phyloP scores from a whole-genome alignment of 2,329 filamentous ascomycete genomes.

The Hymenoscyphus fructigenus region DNA sequence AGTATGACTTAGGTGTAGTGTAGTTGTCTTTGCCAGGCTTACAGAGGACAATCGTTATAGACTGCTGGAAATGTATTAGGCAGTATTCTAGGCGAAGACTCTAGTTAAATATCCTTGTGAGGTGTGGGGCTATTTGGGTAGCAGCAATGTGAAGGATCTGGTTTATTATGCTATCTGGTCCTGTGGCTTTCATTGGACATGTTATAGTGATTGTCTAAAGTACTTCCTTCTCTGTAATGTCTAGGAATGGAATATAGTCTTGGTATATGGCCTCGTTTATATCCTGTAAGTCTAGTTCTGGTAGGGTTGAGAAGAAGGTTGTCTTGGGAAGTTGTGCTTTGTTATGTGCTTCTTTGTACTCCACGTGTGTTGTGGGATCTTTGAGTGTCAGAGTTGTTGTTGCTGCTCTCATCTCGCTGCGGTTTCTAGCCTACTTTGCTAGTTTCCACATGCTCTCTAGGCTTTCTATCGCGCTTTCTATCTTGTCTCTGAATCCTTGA shows the following conservation, averaged over 20 bases:
- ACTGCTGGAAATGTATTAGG: too few species aligned
- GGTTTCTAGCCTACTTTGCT: constrained; percentile 18
- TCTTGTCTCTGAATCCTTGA: constrained; percentile 12
- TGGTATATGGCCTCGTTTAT: too few species aligned
- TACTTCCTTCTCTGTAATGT: too few species aligned
- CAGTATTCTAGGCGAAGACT: constrained; percentile 21
- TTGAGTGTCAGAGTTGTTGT: constrained; percentile 12
- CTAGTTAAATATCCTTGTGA: constrained; percentile 22
- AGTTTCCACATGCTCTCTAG: constrained; percentile 17
- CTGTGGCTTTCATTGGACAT: constrained; percentile 21
- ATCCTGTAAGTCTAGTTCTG: constrained; percentile 21
- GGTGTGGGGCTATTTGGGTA: constrained; percentile 14
- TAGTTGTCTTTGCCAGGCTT: too few species aligned
- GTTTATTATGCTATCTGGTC: constrained; percentile 24
- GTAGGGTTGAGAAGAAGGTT: constrained; percentile 19
- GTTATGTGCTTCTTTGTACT: too few species aligned
- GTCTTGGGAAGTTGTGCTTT: constrained; percentile 4
- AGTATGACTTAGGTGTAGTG: too few species aligned
- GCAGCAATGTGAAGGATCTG: constrained; percentile 14
- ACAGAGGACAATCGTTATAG: too few species aligned
- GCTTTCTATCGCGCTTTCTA: constrained; percentile 15
- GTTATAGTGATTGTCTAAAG: constrained; percentile 13
- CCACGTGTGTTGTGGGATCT: too few species aligned
- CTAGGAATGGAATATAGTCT: too few species aligned
- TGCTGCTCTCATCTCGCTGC: constrained; percentile 4